Evolutionary conservation across 495 filamentous ascomycete species (phyloP).

Genomic region (Hypoxylon subgilvum): DNA sequence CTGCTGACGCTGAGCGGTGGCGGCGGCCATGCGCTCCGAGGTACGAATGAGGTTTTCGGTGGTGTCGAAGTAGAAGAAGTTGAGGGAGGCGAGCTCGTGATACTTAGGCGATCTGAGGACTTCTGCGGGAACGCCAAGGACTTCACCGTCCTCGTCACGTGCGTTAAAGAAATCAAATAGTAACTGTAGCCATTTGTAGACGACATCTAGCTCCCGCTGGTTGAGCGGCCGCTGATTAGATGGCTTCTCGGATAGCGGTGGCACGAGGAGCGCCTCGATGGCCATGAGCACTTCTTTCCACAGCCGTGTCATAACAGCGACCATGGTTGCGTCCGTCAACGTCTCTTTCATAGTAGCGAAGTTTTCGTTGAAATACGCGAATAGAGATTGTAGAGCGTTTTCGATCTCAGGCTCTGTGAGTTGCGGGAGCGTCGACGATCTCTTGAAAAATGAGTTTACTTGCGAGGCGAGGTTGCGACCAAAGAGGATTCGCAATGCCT

Average conservation of each 20-base stretch:
- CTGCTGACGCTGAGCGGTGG: conserved; percentile 78
- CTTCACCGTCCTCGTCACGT: conserved; percentile 84
- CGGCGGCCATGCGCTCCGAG: conserved; percentile 92
- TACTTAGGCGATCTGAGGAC: conserved; percentile 96
- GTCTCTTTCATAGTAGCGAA: conserved; percentile 99
- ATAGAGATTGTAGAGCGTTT: conserved; percentile 84
- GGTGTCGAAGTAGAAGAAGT: conserved; percentile 97
- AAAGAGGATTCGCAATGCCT: conserved; percentile 75
- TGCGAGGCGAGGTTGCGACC: conserved; percentile 79
- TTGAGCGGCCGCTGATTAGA: conserved; percentile 86
- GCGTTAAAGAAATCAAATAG: conserved; percentile 96
- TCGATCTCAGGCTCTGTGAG: conserved; percentile 76
- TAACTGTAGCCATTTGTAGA: conserved; percentile 92
- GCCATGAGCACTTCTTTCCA: conserved; percentile 98
- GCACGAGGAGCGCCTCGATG: conserved; percentile 88
- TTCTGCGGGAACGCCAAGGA: conserved; percentile 84
- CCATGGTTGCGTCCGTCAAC: conserved; percentile 89
- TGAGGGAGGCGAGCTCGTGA: conserved; percentile 91
- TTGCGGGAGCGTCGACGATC: conserved; percentile 57
- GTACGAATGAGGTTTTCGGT: conserved; percentile 91
- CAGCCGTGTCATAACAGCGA: conserved; percentile 93
- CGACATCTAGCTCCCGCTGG: conserved; percentile 90
- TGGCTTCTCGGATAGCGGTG: conserved; percentile 93
- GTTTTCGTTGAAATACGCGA: conserved; percentile 97
- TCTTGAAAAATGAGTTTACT: conserved; percentile 75